phyloP scores from a whole-genome alignment of 495 filamentous ascomycete species.

The Daldinia decipiens region DNA sequence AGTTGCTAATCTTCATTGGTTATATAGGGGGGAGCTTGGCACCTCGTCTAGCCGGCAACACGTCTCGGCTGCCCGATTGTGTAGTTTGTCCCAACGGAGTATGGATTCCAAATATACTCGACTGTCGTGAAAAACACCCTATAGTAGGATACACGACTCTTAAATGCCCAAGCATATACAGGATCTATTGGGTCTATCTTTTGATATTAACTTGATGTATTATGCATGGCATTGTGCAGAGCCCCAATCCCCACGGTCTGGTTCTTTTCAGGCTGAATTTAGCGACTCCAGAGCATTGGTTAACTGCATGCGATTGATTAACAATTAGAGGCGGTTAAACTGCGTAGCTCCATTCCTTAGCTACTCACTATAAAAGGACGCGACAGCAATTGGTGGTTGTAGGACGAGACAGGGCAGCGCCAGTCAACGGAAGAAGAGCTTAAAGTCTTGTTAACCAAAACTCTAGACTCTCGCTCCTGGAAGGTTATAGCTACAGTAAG shows the following conservation, averaged over 20 bases:
- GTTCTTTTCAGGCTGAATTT: constrained; percentile 39
- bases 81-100: not conserved
- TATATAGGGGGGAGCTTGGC: constrained; percentile 1
- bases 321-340: constrained; percentile 17
- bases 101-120: not conserved
- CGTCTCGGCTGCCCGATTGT: not conserved
- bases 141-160: too few species aligned
- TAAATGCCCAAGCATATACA: too few species aligned
- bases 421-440: too few species aligned
- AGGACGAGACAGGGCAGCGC: too few species aligned
- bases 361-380: too few species aligned
- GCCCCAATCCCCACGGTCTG: constrained; percentile 28
- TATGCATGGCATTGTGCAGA: constrained; percentile 22
- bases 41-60: not conserved
- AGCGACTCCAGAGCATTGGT: constrained; percentile 18
- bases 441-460: too few species aligned
- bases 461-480: too few species aligned
- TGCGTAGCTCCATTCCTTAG: too few species aligned
- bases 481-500: too few species aligned
- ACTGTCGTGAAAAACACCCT: too few species aligned
- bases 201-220: constrained; percentile 11
- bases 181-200: not conserved
- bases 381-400: too few species aligned
- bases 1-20: not conserved
- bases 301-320: not conserved